Evolutionary conservation across 2,329 filamentous ascomycete species (phyloP).

Genomic region (Elsinoe arachidis): DNA sequence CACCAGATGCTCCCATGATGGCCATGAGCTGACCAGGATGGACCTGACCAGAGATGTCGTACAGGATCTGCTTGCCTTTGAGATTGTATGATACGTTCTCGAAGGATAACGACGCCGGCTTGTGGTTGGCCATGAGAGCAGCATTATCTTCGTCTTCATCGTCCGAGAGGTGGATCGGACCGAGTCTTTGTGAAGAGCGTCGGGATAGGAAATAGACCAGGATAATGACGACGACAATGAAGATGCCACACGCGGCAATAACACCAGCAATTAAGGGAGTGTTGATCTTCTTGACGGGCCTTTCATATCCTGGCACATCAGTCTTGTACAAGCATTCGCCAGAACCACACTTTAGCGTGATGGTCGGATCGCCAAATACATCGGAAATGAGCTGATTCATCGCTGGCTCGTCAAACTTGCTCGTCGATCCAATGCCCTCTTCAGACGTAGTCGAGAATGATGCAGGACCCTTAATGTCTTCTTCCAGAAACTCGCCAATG

Average conservation of each 20-base stretch:
- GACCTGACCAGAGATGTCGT: constrained; percentile 73
- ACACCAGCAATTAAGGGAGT: constrained; percentile 91
- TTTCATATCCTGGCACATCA: constrained; percentile 81
- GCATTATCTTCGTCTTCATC: constrained; percentile 78
- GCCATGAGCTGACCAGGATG: constrained; percentile 91
- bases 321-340: constrained; percentile 92
- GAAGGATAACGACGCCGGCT: constrained; percentile 79
- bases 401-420: constrained; percentile 79
- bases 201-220: constrained; percentile 81
- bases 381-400: constrained; percentile 85
- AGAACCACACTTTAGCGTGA: constrained; percentile 69
- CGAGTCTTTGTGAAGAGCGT: constrained; percentile 51
- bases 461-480: constrained; percentile 80
- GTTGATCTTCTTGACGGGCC: constrained; percentile 89
- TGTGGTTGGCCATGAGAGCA: constrained; percentile 85
- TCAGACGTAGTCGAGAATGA: constrained; percentile 63
- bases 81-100: constrained; percentile 78
- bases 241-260: constrained; percentile 76
- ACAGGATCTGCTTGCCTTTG: constrained; percentile 79
- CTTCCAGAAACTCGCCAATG: constrained; percentile 75
- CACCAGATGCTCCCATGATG: constrained; percentile 96
- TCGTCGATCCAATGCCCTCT: constrained; percentile 51
- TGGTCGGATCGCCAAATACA: constrained; percentile 87
- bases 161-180: constrained; percentile 67
- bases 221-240: constrained; percentile 79